phyloP scores from a whole-genome alignment of 345 rosid genomes.

The Syzygium jambos region DNA sequence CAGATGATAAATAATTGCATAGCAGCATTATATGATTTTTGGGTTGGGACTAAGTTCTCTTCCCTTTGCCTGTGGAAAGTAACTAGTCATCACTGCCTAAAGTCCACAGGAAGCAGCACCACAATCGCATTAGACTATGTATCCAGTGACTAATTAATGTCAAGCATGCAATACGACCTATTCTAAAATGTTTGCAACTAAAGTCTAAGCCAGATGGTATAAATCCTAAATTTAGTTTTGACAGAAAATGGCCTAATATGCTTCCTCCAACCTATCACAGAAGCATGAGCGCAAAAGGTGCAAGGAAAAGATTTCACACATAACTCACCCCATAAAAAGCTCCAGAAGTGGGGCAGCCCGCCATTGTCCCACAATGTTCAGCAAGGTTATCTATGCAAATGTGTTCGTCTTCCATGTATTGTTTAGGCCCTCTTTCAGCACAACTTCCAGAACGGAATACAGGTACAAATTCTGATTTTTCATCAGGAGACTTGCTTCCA shows the following conservation, averaged over 20 bases:
- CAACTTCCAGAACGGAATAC: constrained; percentile 83
- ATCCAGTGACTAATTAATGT: neutral
- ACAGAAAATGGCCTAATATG: neutral
- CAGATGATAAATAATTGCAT: neutral
- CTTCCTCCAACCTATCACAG: neutral
- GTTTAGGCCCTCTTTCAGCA: constrained; percentile 87
- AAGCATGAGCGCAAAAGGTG: neutral
- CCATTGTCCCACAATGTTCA: constrained; percentile 38
- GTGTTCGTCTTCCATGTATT: constrained; percentile 93
- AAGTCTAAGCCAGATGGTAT: neutral
- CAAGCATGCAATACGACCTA: neutral
- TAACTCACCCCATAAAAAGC: constrained; percentile 93
- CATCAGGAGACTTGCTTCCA: constrained; percentile 45
- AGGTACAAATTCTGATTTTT: constrained; percentile 43
- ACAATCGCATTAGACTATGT: neutral
- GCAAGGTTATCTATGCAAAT: constrained; percentile 77
- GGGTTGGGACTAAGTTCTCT: neutral
- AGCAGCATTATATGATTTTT: neutral
- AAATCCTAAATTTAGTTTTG: neutral
- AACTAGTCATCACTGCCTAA: neutral
- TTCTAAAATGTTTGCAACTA: neutral
- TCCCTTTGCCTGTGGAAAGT: neutral
- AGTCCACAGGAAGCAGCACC: neutral
- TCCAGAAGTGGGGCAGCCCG: constrained; percentile 51
- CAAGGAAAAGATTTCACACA: neutral